Percentiles rank a stretch among this genome's conserved stretches.
Evolutionary conservation across 2,329 filamentous ascomycete species (phyloP).

Genomic region (Penicillium sp.): DNA sequence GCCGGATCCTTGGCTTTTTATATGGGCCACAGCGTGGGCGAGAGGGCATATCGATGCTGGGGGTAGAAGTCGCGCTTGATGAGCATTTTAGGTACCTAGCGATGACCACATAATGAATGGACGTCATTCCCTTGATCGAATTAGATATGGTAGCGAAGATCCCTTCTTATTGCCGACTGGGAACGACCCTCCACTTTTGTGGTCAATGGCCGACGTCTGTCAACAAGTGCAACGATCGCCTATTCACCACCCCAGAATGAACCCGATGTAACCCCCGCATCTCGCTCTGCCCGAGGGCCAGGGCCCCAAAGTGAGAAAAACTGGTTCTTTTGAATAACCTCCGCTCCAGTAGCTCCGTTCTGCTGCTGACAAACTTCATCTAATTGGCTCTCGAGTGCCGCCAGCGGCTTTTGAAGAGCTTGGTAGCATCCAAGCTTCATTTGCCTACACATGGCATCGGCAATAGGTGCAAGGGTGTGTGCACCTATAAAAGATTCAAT

Average conservation of each 20-base stretch:
- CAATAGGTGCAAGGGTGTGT: not conserved
- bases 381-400: not conserved
- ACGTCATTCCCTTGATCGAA: too few relatives aligned
- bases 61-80: too few relatives aligned
- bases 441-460: slow-evolving; percentile 9
- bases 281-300: too few relatives aligned
- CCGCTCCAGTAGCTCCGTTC: too few relatives aligned
- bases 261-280: slow-evolving; percentile 27
- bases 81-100: too few relatives aligned
- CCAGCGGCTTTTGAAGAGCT: slow-evolving; percentile 17
- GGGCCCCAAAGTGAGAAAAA: too few relatives aligned
- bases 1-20: too few relatives aligned
- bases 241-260: slow-evolving; percentile 18
- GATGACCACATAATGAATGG: too few relatives aligned
- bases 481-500: not conserved
- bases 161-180: not conserved
- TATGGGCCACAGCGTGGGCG: too few relatives aligned
- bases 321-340: too few relatives aligned
- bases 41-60: too few relatives aligned
- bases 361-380: too few relatives aligned
- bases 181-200: not conserved
- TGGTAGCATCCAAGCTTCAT: slow-evolving; percentile 1
- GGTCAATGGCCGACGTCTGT: slow-evolving; percentile 19
- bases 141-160: not conserved
- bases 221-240: slow-evolving; percentile 13